Base-by-base conservation (phyloP, 352 stramenopile genomes). In the Thalassiosira tumida region DNA sequence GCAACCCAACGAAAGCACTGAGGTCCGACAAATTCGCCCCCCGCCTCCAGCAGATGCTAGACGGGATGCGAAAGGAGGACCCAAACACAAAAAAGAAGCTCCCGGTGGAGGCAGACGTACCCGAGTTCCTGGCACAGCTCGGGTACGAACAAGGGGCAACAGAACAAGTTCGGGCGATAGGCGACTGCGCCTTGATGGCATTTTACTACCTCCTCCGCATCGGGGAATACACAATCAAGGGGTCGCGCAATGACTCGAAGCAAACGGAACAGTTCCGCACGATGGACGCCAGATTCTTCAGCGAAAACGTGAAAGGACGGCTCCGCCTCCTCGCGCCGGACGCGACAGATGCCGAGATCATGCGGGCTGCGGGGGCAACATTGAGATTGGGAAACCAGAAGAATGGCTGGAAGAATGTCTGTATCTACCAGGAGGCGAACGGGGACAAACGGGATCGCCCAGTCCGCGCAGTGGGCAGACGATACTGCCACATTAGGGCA, bases 341-440 rank as follows among this genome's bases (percentile, higher is more conserved):
- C 13, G 65, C 65, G 65, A 4, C n/a, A n/a, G 29, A 17, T 47
- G 65, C 24, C 4, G 5, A n/a, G 4, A 65, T 67, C 5, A 43
- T 43, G 29, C n/a, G 13, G 7, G 37, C 72, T 29, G 15, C 50
- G 1, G 10, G 10, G 14, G 38, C 40, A 14, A 79, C 41, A 2
- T 15, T 79, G 21, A 79, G 51, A 37, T 41, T 79, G 3, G 41
- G 51, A 37, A 79, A 79, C 14, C 72, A 79, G 41, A 79, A 79
- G 31, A 79, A 64, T n/a, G 38, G 38, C n/a, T 59, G 5, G 24
- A 33, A 64, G 26, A 41, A 41, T 38, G 73, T 54, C 2, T 87
- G 69, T 80, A 54, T 81, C 21, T 29, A 87, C 43, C 81, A 87
- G 17, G 31, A 87, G 26, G 15, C 15, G 24, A 87, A 87, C 80